Base-by-base conservation (phyloP, 345 rosid genomes). In the Melaleuca quinquenervia region DNA sequence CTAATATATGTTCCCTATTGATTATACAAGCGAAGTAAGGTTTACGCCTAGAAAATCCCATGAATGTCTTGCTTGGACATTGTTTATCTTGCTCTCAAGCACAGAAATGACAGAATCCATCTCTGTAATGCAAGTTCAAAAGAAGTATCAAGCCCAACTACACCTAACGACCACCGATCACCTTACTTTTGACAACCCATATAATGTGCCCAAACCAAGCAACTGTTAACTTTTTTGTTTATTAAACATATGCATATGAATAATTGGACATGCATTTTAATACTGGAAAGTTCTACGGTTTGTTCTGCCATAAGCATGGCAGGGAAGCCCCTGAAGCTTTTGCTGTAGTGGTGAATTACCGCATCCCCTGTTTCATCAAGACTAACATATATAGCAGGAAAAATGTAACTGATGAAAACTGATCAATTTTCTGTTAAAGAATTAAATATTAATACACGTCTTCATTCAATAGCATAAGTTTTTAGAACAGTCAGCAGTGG, bases 221-320 rank as follows among this genome's bases (percentile, higher is more conserved):
- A n/a, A 55, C 60, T 55, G 22, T 9, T 26, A 24, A 22, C n/a
- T 22, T 55, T 41, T 41, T 41, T 41, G 41, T 41, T 41, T 41
- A 41, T 36, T 70, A 26, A 18, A 36, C 80, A 32, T 36, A 9
- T 70, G 26, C 11, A 3, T 36, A 20, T 36, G 48, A 44, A 36
- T 20, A 36, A 18, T 18, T 6, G 48, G 80, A 70, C 48, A 18
- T 36, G 48, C 80, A 18, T 9, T 70, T 70, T 36, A 70, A 52
- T 86, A 88, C 92, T 87, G 20, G 90, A 85, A 52, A 90, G 89
- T 52, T 55, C 83, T 16, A 86, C 86, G 83, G 90, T 92, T 84
- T 93, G 91, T 52, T 91, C 85, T 82, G 88, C 87, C 54, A 92
- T 91, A 50, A 91, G 91, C 91, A 89, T 89, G 78, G 94, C 93